Conservation (phyloP, 768 basidiomycete species). For the Collybia mongolica region DNA sequence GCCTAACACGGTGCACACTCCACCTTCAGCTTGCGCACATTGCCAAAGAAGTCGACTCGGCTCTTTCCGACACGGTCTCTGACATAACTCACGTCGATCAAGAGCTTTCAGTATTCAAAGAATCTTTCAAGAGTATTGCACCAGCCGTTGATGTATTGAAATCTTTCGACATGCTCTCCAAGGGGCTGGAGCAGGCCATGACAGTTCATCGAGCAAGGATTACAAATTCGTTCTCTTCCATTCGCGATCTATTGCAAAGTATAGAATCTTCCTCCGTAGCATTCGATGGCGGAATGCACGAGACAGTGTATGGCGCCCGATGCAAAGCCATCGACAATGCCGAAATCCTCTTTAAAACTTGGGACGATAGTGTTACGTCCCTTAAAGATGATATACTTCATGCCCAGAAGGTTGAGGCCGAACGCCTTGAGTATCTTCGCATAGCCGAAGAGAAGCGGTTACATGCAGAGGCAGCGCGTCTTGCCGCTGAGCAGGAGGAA, state of each 20-base stretch:
- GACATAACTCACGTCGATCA: slow-evolving; percentile 38
- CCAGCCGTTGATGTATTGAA: slow-evolving; percentile 23
- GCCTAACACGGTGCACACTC: slow-evolving; percentile 43
- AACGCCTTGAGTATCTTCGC: slow-evolving; percentile 37
- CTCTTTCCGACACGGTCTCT: slow-evolving; percentile 33
- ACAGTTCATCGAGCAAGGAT: slow-evolving; percentile 34
- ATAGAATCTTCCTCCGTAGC: slow-evolving; percentile 51
- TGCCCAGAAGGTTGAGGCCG: slow-evolving; percentile 38
- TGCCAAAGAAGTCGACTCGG: slow-evolving; percentile 51
- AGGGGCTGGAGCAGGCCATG: slow-evolving; percentile 32
- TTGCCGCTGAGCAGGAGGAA: slow-evolving; percentile 34
- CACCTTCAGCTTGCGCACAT: slow-evolving; percentile 52
- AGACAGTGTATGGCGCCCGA: slow-evolving; percentile 48
- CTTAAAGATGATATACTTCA: slow-evolving; percentile 40
- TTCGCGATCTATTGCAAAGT: slow-evolving; percentile 51
- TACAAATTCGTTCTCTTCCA: slow-evolving; percentile 47
- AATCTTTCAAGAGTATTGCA: slow-evolving; percentile 26
- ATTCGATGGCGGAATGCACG: slow-evolving; percentile 43
- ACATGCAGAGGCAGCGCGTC: slow-evolving; percentile 32
- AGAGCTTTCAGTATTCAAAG: slow-evolving; percentile 38
- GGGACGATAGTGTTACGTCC: slow-evolving; percentile 42
- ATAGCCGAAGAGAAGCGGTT: slow-evolving; percentile 30
- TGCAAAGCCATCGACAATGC: slow-evolving; percentile 49
- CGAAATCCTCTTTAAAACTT: slow-evolving; percentile 45
- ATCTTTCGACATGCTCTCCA: slow-evolving; percentile 34